Percentiles rank a stretch among this genome's conserved stretches.
Evolutionary conservation across 2,329 filamentous ascomycete genomes (phyloP).

Genomic region (Emericellopsis cladophorae): DNA sequence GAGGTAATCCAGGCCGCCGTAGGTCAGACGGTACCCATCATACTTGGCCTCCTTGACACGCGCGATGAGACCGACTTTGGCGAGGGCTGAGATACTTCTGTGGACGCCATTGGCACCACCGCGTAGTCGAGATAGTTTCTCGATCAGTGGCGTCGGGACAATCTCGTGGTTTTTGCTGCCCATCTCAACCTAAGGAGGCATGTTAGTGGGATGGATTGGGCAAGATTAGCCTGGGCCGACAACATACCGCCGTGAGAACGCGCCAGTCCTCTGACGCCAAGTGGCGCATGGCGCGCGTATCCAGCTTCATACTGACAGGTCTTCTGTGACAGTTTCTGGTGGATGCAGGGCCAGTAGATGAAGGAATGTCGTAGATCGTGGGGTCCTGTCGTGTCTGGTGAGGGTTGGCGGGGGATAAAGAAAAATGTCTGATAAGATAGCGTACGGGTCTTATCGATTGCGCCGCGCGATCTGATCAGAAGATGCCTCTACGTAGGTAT

Average conservation of each 20-base stretch:
- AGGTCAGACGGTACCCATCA: constrained; percentile 92
- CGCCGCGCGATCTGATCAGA: neutral
- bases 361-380: neutral
- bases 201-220: constrained; percentile 20
- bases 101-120: constrained; percentile 70
- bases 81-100: constrained; percentile 76
- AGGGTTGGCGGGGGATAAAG: constrained; percentile 4
- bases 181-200: constrained; percentile 61
- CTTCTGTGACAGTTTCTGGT: constrained; percentile 6
- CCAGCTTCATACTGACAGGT: constrained; percentile 65
- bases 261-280: constrained; percentile 89
- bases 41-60: constrained; percentile 93
- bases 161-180: constrained; percentile 96
- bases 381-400: neutral
- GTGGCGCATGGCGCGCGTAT: constrained; percentile 87
- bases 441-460: neutral
- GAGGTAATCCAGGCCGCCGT: constrained; percentile 96
- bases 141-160: constrained; percentile 81
- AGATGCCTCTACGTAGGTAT: too few species aligned
- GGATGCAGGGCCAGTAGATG: neutral
- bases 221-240: constrained; percentile 7
- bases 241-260: constrained; percentile 75
- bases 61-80: constrained; percentile 84
- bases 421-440: constrained; percentile 13
- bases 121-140: constrained; percentile 68